These are phyloP conservation scores for Leccinum insolens DNA, from an alignment of 1,284 basidiomycete genomes.

Conservation along the genomic window DNA sequence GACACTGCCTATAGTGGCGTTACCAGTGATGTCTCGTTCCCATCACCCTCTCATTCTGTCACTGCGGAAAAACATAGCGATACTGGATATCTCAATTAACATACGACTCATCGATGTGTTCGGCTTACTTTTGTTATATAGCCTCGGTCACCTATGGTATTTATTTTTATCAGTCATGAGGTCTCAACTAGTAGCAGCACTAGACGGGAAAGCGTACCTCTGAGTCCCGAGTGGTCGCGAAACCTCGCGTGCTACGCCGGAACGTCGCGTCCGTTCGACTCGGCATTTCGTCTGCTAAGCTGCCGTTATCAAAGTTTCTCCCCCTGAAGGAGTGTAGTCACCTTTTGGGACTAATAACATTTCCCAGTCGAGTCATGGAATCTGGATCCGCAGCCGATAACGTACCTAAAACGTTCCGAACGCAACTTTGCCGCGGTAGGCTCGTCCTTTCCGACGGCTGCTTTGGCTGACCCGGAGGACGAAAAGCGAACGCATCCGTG, in stretches of 20 bases:
- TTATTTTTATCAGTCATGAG: neutral
- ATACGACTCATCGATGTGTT: neutral
- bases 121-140: neutral
- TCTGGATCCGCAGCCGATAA: too few relatives aligned
- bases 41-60: neutral
- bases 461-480: neutral
- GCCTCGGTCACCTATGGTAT: neutral
- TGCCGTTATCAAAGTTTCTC: neutral
- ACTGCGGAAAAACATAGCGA: neutral
- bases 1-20: neutral
- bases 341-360: neutral
- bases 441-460: neutral
- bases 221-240: neutral
- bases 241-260: too few relatives aligned
- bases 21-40: neutral
- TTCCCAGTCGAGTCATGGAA: neutral
- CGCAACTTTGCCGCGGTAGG: too few relatives aligned
- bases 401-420: too few relatives aligned
- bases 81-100: neutral
- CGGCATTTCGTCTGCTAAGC: neutral
- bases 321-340: neutral
- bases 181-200: neutral
- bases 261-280: neutral
- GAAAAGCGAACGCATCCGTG: neutral
- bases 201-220: neutral